Evolutionary conservation across 306 rosid species (phyloP).

Genomic region (Macrotyloma uniflorum): DNA sequence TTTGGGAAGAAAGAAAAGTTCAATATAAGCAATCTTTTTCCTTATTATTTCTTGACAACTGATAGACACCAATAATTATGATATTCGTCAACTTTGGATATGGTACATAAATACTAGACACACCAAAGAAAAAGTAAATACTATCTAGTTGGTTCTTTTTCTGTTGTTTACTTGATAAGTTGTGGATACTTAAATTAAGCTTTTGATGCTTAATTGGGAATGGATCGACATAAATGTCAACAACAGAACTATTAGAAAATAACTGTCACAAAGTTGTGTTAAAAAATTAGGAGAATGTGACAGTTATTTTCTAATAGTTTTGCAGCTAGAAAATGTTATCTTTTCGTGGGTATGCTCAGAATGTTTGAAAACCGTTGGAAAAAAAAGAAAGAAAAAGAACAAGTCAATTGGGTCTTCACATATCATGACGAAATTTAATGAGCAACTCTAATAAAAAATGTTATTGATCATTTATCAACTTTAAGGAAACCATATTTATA

Average conservation of each 20-base stretch:
- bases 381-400: neutral
- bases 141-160: conserved; percentile 17
- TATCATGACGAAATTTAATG: neutral
- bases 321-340: conserved; percentile 14
- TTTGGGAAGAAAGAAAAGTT: neutral
- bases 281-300: neutral
- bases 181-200: neutral
- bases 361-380: neutral
- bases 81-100: conserved; percentile 20
- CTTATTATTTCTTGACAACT: neutral
- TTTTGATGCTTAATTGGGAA: neutral
- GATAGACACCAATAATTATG: conserved; percentile 7
- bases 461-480: no score
- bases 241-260: no score
- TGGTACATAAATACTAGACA: neutral
- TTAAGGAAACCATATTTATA: no score
- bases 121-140: neutral
- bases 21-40: neutral
- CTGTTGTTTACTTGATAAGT: neutral
- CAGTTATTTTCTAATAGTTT: conserved; percentile 13
- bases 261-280: neutral
- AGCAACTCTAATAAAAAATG: no score
- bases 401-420: neutral
- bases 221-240: neutral
- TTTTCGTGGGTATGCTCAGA: neutral